These are phyloP conservation scores for Penicillium fuscoglaucum DNA, from an alignment of 2,329 filamentous ascomycete genomes.

Conservation along the genomic window DNA sequence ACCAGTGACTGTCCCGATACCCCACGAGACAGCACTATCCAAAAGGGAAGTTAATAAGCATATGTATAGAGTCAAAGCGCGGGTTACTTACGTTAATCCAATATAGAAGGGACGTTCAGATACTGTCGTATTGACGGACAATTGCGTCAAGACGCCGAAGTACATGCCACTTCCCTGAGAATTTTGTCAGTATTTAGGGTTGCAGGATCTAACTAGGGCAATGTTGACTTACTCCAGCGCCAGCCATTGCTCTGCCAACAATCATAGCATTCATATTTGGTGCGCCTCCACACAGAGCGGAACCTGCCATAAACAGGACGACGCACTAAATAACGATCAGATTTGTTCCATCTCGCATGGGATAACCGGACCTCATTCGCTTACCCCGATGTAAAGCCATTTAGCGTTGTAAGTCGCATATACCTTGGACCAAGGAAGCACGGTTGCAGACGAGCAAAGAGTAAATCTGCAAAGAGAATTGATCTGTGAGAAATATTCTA, in stretches of 20 bases:
- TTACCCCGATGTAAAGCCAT: not conserved
- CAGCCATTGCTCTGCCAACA: not conserved
- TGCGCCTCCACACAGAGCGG: not conserved
- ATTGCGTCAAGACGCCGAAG: not conserved
- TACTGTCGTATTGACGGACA: not conserved
- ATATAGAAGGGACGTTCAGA: not conserved
- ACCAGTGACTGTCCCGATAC: not conserved
- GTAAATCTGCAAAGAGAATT: not conserved
- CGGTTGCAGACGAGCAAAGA: not conserved
- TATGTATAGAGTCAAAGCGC: not conserved
- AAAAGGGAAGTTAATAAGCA: not conserved
- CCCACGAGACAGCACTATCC: not conserved
- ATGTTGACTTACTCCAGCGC: not conserved
- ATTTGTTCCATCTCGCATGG: not conserved
- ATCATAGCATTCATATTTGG: not conserved
- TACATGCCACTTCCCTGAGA: not conserved
- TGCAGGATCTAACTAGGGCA: not conserved
- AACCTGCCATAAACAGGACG: not conserved
- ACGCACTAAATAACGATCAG: not conserved
- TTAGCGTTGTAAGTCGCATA: not conserved
- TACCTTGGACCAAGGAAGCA: not conserved
- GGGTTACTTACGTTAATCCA: not conserved
- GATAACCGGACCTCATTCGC: not conserved
- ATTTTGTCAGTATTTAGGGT: not conserved
- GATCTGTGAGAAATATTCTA: not conserved